Conservation (phyloP, 768 basidiomycete genomes). For the Psilocybe subaeruginosa region DNA sequence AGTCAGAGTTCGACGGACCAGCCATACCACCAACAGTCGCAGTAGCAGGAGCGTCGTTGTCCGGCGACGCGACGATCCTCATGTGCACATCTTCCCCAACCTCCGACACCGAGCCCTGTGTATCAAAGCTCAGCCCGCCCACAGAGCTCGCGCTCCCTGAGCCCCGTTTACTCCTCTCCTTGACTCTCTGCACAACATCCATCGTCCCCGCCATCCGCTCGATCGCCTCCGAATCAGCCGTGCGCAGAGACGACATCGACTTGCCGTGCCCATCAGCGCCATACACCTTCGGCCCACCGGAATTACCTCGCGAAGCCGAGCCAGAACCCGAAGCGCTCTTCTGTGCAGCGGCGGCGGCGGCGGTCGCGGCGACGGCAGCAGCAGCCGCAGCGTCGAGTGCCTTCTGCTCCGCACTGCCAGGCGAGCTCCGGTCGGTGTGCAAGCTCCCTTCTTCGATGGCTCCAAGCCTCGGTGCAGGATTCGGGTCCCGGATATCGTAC, state of each 20-base stretch:
- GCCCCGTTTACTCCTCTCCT: slow-evolving; percentile 33
- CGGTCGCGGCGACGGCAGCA: not conserved
- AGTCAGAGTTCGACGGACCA: not conserved
- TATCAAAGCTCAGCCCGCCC: slow-evolving; percentile 33
- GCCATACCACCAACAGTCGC: not conserved
- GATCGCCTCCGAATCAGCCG: slow-evolving; percentile 70
- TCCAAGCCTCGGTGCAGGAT: slow-evolving; percentile 68
- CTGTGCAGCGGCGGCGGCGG: not conserved
- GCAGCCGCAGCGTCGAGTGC: not conserved
- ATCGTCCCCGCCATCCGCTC: slow-evolving; percentile 68
- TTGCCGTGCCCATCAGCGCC: slow-evolving; percentile 39
- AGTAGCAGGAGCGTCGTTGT: slow-evolving; percentile 25
- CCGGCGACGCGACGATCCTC: slow-evolving; percentile 34
- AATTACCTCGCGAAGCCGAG: slow-evolving; percentile 7
- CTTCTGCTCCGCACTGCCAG: slow-evolving; percentile 10
- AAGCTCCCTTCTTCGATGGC: slow-evolving; percentile 58
- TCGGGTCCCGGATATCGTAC: slow-evolving; percentile 77
- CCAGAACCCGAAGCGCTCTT: not conserved
- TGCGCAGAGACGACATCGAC: slow-evolving; percentile 59
- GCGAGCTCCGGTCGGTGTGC: slow-evolving; percentile 29
- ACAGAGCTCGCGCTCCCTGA: slow-evolving; percentile 31
- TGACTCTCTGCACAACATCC: slow-evolving; percentile 67
- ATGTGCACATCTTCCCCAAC: slow-evolving; percentile 6
- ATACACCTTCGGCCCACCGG: slow-evolving; percentile 27
- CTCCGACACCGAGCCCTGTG: slow-evolving; percentile 21